Base-by-base conservation (phyloP, 139 green algal species). In the Nannochloris sp. region DNA sequence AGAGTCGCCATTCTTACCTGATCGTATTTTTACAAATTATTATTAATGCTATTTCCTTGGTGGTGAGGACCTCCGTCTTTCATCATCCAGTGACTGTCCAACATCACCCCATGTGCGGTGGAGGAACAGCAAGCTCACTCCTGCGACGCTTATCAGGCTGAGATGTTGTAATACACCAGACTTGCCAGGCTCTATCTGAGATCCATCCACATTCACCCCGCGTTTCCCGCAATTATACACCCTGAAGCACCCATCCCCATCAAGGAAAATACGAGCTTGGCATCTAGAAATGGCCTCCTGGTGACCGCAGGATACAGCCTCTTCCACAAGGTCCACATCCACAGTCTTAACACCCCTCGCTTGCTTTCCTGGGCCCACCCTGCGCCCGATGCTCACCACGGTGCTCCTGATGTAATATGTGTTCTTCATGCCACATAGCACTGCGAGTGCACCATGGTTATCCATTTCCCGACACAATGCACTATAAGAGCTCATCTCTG, bases 181-280 rank as follows among this genome's bases (percentile, higher is more conserved):
- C 20, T 64, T 6, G 1, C 71, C 72, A 2, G 20, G 58, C 13
- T 53, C 14, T 45, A 85, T 55, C 56, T 65, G 45, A 12, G 3
- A 9, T 16, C 77, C 77, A 53, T 83, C 78, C 10, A 83, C 77
- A 8, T 20, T 25, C 57, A 83, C 33, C 2, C 9, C 4, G 14
- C 72, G 51, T 12, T 70, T 68, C 9, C 79, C 79, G 16, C 46
- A 50, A 71, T 67, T 67, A 31, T 67, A 29, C 58, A 91, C 73
- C 63, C 68, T 63, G 57, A 84, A 88, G 45, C 83, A 71, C 13
- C 77, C 77, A 25, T 84, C 79, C 25, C 67, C 71, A 46, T 85
- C 73, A 46, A 88, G 50, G 13, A 45, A 57, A 26, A 77, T 45
- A 50, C 63, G 70, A 25, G 66, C 67, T 50, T 83, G 76, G 56